These are phyloP conservation scores for Citrus cavaleriei DNA, from an alignment of 345 rosid genomes.

Conservation along the genomic window DNA sequence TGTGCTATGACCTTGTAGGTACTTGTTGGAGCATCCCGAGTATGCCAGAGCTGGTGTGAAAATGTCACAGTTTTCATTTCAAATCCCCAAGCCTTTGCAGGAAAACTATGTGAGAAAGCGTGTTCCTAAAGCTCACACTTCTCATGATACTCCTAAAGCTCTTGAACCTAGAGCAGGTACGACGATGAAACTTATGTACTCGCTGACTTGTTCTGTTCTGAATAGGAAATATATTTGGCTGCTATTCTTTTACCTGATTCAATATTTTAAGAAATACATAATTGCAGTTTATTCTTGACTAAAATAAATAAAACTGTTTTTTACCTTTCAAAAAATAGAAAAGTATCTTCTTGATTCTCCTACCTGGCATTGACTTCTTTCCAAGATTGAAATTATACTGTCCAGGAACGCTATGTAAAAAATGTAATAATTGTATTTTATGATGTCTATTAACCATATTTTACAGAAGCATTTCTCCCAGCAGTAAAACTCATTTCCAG, in stretches of 20 bases:
- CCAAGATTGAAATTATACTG: not conserved
- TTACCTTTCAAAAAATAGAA: no score
- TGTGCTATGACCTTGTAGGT: conserved; percentile 34
- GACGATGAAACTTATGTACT: not conserved
- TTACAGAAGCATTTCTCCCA: not conserved
- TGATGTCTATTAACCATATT: not conserved
- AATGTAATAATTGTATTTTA: not conserved
- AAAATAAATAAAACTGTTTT: not conserved
- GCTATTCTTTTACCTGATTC: not conserved
- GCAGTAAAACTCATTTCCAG: not conserved
- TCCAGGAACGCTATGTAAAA: not conserved
- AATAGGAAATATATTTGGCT: not conserved
- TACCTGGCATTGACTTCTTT: not conserved
- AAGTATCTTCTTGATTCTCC: no score
- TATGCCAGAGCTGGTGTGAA: conserved; percentile 37
- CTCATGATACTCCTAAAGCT: conserved; percentile 27
- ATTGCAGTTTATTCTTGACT: not conserved
- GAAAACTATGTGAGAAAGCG: conserved; percentile 67
- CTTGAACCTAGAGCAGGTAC: conserved; percentile 47
- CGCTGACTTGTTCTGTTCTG: not conserved
- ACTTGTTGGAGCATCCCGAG: conserved; percentile 57
- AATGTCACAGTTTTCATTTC: conserved; percentile 67
- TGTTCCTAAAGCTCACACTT: conserved; percentile 25
- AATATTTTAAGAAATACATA: not conserved
- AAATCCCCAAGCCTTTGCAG: conserved; percentile 67